Percentiles rank a stretch among this genome's conserved stretches.
These are phyloP conservation scores for Crithidia fasciculata DNA, from an alignment of 208 protist species.

Conservation along the genomic window DNA sequence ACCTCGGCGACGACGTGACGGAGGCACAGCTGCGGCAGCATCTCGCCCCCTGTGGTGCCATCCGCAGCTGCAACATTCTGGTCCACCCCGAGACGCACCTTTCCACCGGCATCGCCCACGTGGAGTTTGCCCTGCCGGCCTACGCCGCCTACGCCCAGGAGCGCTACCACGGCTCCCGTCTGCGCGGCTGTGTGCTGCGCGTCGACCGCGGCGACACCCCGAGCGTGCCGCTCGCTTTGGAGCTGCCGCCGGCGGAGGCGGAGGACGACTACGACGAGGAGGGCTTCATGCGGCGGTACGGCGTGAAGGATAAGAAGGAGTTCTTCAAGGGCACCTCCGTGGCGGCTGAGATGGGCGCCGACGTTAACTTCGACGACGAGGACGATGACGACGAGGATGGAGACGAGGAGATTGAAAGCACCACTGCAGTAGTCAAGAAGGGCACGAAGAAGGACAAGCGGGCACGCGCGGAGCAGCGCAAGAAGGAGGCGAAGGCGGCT, in stretches of 20 bases:
- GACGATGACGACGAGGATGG: conserved; percentile 30
- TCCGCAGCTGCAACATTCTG: conserved; percentile 72
- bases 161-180: conserved; percentile 81
- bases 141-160: conserved; percentile 87
- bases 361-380: conserved; percentile 24
- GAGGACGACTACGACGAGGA: conserved; percentile 83
- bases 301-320: conserved; percentile 72
- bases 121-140: conserved; percentile 80
- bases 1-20: conserved; percentile 80
- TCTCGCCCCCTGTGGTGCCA: conserved; percentile 74
- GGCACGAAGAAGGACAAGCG: conserved; percentile 24
- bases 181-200: conserved; percentile 76
- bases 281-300: conserved; percentile 68
- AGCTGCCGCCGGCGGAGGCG: conserved; percentile 43
- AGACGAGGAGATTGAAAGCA: conserved; percentile 24
- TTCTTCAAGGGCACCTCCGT: conserved; percentile 89
- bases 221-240: conserved; percentile 67
- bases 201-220: conserved; percentile 86
- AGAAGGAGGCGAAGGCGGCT: conserved; percentile 12
- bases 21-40: conserved; percentile 80
- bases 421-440: conserved; percentile 7
- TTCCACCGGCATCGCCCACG: conserved; percentile 74
- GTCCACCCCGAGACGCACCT: conserved; percentile 80
- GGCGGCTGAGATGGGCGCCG: conserved; percentile 45
- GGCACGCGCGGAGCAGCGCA: not conserved